Conservation (phyloP, 2,329 filamentous ascomycete genomes). For the Ophiocordyceps robertsii region DNA sequence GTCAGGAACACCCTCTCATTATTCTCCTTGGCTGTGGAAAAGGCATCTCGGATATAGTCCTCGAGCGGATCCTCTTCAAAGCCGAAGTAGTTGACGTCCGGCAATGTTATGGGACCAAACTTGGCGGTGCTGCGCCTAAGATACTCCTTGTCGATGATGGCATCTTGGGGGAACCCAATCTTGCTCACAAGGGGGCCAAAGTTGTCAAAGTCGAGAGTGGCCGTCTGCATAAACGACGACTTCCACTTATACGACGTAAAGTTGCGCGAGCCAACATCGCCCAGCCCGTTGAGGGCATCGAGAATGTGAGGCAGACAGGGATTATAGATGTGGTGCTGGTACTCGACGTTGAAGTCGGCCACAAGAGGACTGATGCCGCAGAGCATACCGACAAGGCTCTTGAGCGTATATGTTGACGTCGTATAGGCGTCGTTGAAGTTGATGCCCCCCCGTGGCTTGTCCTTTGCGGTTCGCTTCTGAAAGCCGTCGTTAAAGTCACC, state of each 20-base stretch:
- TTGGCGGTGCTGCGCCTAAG: slow-evolving; percentile 14
- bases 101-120: slow-evolving; percentile 8
- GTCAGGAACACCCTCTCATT: slow-evolving; percentile 19
- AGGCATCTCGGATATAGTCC: slow-evolving; percentile 19
- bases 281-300: slow-evolving; percentile 16
- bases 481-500: slow-evolving; percentile 21
- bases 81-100: slow-evolving; percentile 18
- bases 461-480: slow-evolving; percentile 9
- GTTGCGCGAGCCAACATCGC: slow-evolving; percentile 1
- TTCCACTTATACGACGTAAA: slow-evolving; percentile 16
- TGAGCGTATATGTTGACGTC: slow-evolving; percentile 27
- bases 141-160: slow-evolving; percentile 14
- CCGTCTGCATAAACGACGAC: slow-evolving; percentile 18
- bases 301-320: slow-evolving; percentile 27
- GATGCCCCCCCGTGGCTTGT: slow-evolving; percentile 20
- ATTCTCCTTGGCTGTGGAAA: slow-evolving; percentile 13
- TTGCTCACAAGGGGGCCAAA: slow-evolving; percentile 14
- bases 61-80: slow-evolving; percentile 17
- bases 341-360: slow-evolving; percentile 29
- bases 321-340: slow-evolving; percentile 28
- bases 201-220: slow-evolving; percentile 18
- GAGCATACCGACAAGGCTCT: slow-evolving; percentile 25
- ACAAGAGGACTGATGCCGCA: slow-evolving; percentile 28
- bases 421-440: slow-evolving; percentile 25
- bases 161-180: slow-evolving; percentile 14